Base-by-base conservation (phyloP, 139 green algal species). In the Haematococcus lacustris region DNA sequence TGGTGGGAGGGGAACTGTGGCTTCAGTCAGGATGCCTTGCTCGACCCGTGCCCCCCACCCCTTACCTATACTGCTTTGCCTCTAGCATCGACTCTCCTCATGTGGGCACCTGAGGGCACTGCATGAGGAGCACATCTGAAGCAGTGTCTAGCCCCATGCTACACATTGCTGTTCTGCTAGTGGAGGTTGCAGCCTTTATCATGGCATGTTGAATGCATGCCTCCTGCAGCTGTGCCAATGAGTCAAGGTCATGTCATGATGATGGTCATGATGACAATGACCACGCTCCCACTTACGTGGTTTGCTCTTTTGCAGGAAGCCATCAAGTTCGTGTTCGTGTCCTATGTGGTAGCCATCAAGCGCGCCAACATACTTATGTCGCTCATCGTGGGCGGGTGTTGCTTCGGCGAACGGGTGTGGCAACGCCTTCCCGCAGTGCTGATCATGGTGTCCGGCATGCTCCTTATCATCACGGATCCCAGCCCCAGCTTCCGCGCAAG, bases 341-440 rank as follows among this genome's bases (percentile, higher is more conserved):
- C 25, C 35, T 69, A 69, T n/a, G 63, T 69, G 38, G 79, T 92
- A 3, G 87, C 87, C 33, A 85, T 87, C 53, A 92, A 92, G 81
- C 78, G 87, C 38, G 80, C 71, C 68, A 83, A 86, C 72, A 84
- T 92, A 32, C 71, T 92, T 34, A 59, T 90, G 38, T 83, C 70
- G 33, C 79, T 87, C 37, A 21, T 89, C 13, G 57, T 86, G 37
- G 85, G 83, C n/a, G 80, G 77, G 51, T 38, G 86, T 41, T 3
- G 87, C 4, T 92, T 89, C 70, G 75, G 77, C 21, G 85, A 88
- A 71, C 57, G 9, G 38, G 47, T 85, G 0, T 23, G n/a, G 38
- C 63, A 39, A 17, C 62, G 82, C 2, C 53, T 88, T 26, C 82
- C 82, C 53, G 83, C 79, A 69, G 75, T 88, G n/a, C 40, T 79